phyloP scores from a whole-genome alignment of 2,329 filamentous ascomycete species.

The Cladobotryum protrusum region DNA sequence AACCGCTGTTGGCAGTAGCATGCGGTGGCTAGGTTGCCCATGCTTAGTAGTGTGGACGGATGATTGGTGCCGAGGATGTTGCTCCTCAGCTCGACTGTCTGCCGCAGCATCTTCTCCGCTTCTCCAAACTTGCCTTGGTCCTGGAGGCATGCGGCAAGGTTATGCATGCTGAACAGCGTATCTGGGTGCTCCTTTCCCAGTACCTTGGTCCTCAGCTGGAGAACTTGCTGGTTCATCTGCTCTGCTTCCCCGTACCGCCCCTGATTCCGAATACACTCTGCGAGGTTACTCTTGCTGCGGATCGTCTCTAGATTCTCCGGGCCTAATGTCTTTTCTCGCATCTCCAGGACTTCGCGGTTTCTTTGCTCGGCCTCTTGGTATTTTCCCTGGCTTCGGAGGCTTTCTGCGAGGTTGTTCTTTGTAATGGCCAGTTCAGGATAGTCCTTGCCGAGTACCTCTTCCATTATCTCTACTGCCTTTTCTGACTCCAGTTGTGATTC shows the following conservation, averaged over 20 bases:
- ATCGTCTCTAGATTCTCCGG: not conserved
- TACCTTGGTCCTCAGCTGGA: not conserved
- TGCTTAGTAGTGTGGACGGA: too few relatives aligned
- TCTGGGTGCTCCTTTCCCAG: not conserved
- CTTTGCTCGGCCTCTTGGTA: conserved; percentile 1
- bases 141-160: not conserved
- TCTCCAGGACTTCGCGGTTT: conserved; percentile 3
- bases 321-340: not conserved
- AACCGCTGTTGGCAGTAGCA: too few relatives aligned
- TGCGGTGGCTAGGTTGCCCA: too few relatives aligned
- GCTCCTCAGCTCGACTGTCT: not conserved
- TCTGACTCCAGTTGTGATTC: not conserved
- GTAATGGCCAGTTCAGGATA: not conserved
- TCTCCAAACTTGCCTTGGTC: not conserved
- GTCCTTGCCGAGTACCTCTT: not conserved
- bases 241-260: conserved; percentile 4
- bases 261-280: not conserved
- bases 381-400: not conserved
- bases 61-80: too few relatives aligned
- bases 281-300: not conserved
- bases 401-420: not conserved
- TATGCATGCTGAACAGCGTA: not conserved
- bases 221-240: not conserved
- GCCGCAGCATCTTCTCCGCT: not conserved
- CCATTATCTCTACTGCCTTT: not conserved